These are phyloP conservation scores for Septoria linicola DNA, from an alignment of 2,329 filamentous ascomycete species.

Conservation along the genomic window DNA sequence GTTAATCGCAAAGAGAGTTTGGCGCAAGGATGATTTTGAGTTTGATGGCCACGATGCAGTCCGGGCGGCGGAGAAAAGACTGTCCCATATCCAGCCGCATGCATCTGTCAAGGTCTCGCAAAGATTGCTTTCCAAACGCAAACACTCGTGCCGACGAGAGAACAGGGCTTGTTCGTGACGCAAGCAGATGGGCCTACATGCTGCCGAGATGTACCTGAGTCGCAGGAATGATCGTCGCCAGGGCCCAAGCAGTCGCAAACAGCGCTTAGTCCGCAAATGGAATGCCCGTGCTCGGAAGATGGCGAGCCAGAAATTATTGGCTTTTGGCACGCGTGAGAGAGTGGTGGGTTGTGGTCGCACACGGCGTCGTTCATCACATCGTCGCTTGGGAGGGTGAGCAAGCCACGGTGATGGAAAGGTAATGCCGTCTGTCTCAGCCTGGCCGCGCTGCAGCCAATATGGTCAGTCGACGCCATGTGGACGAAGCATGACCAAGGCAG, in stretches of 20 bases:
- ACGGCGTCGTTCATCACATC: constrained; percentile 7
- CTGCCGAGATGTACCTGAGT: background rate
- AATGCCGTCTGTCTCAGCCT: background rate
- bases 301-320: background rate
- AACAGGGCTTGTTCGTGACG: background rate
- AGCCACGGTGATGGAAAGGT: too few relatives aligned
- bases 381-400: background rate
- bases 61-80: background rate
- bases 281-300: background rate
- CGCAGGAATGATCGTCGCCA: background rate
- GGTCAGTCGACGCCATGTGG: background rate
- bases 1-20: background rate
- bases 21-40: background rate
- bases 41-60: constrained; percentile 1
- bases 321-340: too few relatives aligned
- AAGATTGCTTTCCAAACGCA: background rate
- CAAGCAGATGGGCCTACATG: background rate
- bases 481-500: too few relatives aligned
- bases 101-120: background rate
- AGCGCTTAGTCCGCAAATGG: background rate
- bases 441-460: background rate
- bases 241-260: background rate
- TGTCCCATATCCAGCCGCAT: background rate
- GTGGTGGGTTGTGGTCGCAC: constrained; percentile 4
- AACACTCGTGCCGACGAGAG: background rate